phyloP scores from a whole-genome alignment of 2,329 filamentous ascomycete genomes.

The Ceratocystiopsis minuta region DNA sequence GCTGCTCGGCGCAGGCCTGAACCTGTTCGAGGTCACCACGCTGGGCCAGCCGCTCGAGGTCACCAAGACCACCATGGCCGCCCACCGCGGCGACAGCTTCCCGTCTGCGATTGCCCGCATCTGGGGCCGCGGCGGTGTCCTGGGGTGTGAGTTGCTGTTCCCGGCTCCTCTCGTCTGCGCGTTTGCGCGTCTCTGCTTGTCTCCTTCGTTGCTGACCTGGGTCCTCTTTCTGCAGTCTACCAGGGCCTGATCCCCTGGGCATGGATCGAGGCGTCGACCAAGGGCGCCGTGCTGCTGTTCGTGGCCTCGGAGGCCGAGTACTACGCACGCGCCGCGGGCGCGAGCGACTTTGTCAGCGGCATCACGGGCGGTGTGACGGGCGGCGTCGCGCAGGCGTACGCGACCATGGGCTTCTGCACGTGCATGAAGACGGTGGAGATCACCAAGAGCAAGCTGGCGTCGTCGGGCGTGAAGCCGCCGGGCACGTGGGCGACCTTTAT shows the following conservation, averaged over 20 bases:
- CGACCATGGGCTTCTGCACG: slow-evolving; percentile 99
- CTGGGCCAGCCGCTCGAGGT: slow-evolving; percentile 78
- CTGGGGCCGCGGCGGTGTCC: slow-evolving; percentile 81
- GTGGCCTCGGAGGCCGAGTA: slow-evolving; percentile 97
- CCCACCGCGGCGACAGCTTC: slow-evolving; percentile 83
- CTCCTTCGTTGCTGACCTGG: not conserved
- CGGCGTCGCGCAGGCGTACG: slow-evolving; percentile 94
- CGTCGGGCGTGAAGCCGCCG: slow-evolving; percentile 65
- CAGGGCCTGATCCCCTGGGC: slow-evolving; percentile 99
- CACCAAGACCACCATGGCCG: slow-evolving; percentile 98
- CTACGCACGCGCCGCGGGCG: slow-evolving; percentile 70
- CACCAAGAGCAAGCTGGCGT: slow-evolving; percentile 90
- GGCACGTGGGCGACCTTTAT: slow-evolving; percentile 91
- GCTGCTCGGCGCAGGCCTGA: slow-evolving; percentile 81
- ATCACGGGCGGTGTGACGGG: slow-evolving; percentile 84
- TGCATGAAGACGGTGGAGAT: slow-evolving; percentile 99
- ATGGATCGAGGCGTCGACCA: slow-evolving; percentile 99
- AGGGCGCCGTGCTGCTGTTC: slow-evolving; percentile 96
- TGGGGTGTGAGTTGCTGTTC: slow-evolving; percentile 60
- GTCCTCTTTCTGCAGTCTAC: slow-evolving; percentile 49
- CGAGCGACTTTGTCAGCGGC: slow-evolving; percentile 70
- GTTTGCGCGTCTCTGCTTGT: not conserved
- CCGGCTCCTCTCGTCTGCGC: not conserved
- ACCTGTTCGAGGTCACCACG: slow-evolving; percentile 74
- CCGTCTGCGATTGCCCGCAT: slow-evolving; percentile 63